Conservation (phyloP, 371 early-diverging fungal genomes). For the Umbelopsis sp. region DNA sequence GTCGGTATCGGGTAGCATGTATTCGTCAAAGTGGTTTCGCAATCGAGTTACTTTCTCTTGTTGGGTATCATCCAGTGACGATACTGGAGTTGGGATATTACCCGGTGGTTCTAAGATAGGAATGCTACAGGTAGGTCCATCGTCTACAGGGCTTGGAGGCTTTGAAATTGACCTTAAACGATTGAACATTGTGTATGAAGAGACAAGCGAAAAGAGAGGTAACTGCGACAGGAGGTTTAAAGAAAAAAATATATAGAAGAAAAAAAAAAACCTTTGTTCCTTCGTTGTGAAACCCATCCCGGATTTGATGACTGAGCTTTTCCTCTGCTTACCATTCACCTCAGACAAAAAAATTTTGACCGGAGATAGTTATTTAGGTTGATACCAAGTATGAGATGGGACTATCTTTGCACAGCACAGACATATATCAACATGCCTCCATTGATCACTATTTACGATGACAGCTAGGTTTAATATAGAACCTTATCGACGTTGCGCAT, state of each 20-base stretch:
- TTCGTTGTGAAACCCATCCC: background rate
- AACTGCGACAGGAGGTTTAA: background rate
- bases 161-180: constrained; percentile 18
- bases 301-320: background rate
- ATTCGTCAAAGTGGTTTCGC: constrained; percentile 50
- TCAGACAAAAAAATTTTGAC: background rate
- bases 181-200: constrained; percentile 4
- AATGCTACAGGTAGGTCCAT: constrained; percentile 35
- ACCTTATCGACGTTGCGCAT: background rate
- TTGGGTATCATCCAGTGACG: constrained; percentile 47
- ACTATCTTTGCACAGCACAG: no score
- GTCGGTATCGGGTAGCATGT: constrained; percentile 54
- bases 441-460: no score
- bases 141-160: constrained; percentile 24
- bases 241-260: background rate
- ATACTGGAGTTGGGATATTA: constrained; percentile 25
- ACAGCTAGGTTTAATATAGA: no score
- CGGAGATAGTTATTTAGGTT: no score
- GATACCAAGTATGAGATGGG: no score
- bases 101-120: constrained; percentile 41
- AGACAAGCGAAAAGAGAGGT: background rate
- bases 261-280: background rate
- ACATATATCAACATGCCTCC: no score
- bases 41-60: constrained; percentile 45
- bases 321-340: background rate